A percentile compares a stretch with the other conserved stretches of the same genome.
These are phyloP conservation scores for Ophiocordyceps camponoti-floridani DNA, from an alignment of 2,329 filamentous ascomycete genomes.

Conservation along the genomic window DNA sequence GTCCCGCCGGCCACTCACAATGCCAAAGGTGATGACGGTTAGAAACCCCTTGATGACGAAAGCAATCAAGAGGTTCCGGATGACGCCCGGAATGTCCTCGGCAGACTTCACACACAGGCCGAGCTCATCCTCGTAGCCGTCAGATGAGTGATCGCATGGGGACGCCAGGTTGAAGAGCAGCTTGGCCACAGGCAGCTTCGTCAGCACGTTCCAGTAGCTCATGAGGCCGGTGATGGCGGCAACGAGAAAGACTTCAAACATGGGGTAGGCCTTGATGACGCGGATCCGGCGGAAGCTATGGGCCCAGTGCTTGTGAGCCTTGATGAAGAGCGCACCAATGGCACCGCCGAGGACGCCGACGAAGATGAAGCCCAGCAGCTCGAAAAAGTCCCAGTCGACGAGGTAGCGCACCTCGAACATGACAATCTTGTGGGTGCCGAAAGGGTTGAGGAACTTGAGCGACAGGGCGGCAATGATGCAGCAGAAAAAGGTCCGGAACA, in stretches of 20 bases:
- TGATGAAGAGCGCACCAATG: constrained; percentile 85
- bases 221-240: constrained; percentile 68
- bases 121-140: constrained; percentile 41
- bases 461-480: constrained; percentile 86
- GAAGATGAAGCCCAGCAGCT: constrained; percentile 69
- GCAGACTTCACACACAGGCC: constrained; percentile 58
- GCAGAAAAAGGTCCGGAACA: constrained; percentile 96
- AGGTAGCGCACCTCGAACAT: constrained; percentile 87
- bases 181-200: constrained; percentile 77
- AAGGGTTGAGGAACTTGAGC: constrained; percentile 88
- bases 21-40: constrained; percentile 83
- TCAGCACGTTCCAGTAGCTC: constrained; percentile 88
- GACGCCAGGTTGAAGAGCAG: constrained; percentile 79
- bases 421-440: constrained; percentile 91
- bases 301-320: constrained; percentile 82
- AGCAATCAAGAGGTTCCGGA: constrained; percentile 54
- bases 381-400: constrained; percentile 86
- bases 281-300: constrained; percentile 68
- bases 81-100: constrained; percentile 62
- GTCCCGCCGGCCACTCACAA: constrained; percentile 28
- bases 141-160: constrained; percentile 55
- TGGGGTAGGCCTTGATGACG: constrained; percentile 63
- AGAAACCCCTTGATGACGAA: constrained; percentile 82
- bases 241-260: constrained; percentile 78
- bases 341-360: constrained; percentile 74